Base-by-base conservation (phyloP, 345 rosid genomes). In the Gossypium herbaceum region DNA sequence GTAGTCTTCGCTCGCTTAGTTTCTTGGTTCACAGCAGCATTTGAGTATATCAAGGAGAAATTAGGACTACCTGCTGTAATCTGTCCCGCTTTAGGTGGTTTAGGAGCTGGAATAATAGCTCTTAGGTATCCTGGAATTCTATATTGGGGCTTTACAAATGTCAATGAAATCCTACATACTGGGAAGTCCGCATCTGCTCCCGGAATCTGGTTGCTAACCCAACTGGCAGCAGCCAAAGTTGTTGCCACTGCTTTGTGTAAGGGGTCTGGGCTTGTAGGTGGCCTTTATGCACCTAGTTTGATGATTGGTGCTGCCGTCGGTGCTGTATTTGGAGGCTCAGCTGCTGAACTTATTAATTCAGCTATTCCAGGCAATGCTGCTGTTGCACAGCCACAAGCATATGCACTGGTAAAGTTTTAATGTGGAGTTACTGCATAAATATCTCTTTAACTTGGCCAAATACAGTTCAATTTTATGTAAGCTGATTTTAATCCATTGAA, bases 221-320 rank as follows among this genome's bases (percentile, higher is more conserved):
- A 95, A 82, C 79, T 95, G 75, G 93, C 90, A 39, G 94, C 94
- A 1, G 99, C 98, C 81, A 95, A 95, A 86, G 98, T 95, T 82
- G 92, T 80, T 72, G 98, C 99, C 34, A 95, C 99, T 64, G 92
- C 99, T 78, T 81, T 95, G 41, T 95, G 99, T 81, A 95, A 91
- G 82, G 99, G 98, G 65, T 91, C 99, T 76, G 97, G 97, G 74
- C 98, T 93, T 82, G 98, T 95, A 24, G 99, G 99, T 25, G 99
- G 99, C 44, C 89, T 95, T 51, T 93, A 95, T 85, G 99, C 99
- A 15, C 99, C 97, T 44, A 95, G 99, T 86, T 87, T 95, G 85
- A 95, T 95, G 99, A 93, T 95, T 82, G 99, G 99, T 75, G 98
- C 99, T 74, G 98, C 99, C 51, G 91, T 89, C 66, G 98, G 98